phyloP scores from a whole-genome alignment of 1,284 basidiomycete species.

The Chiua sp. region DNA sequence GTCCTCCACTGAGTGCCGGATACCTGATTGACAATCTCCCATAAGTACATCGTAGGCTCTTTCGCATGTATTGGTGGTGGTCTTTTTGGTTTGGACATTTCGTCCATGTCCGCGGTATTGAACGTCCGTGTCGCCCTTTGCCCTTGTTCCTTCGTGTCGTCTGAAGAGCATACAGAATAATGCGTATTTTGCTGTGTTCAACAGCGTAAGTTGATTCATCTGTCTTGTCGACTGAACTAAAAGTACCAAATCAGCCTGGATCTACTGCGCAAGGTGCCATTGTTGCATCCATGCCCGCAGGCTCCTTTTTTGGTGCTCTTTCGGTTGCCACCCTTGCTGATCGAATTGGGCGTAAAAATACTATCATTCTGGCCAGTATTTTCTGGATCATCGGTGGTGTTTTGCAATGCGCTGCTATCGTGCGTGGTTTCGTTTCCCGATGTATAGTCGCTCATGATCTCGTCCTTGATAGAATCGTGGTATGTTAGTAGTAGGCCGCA shows the following conservation, averaged over 20 bases:
- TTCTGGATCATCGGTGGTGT: slow-evolving; percentile 78
- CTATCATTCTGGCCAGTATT: slow-evolving; percentile 64
- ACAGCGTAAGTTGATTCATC: slow-evolving; percentile 42
- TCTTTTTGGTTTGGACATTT: slow-evolving; percentile 81
- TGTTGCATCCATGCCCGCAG: slow-evolving; percentile 79
- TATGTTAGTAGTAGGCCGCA: slow-evolving; percentile 71
- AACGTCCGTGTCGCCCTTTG: slow-evolving; percentile 47
- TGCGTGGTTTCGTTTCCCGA: slow-evolving; percentile 7
- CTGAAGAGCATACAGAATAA: slow-evolving; percentile 50
- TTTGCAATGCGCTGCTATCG: slow-evolving; percentile 40
- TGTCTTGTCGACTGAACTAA: background rate
- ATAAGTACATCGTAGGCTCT: slow-evolving; percentile 69
- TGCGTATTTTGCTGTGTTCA: slow-evolving; percentile 57
- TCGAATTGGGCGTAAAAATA: slow-evolving; percentile 66
- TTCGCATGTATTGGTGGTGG: slow-evolving; percentile 84
- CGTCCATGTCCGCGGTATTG: slow-evolving; percentile 81
- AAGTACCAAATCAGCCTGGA: slow-evolving; percentile 43
- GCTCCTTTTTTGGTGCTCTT: slow-evolving; percentile 68
- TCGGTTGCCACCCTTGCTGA: slow-evolving; percentile 68
- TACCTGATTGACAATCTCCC: slow-evolving; percentile 5
- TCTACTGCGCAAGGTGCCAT: slow-evolving; percentile 72
- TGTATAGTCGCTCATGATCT: background rate
- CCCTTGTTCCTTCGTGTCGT: background rate
- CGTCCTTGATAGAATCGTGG: slow-evolving; percentile 57
- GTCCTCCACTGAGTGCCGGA: slow-evolving; percentile 16